A percentile compares a stretch with the other conserved stretches of the same genome.
These are phyloP conservation scores for Noccaea caerulescens DNA, from an alignment of 345 rosid genomes.

Conservation along the genomic window DNA sequence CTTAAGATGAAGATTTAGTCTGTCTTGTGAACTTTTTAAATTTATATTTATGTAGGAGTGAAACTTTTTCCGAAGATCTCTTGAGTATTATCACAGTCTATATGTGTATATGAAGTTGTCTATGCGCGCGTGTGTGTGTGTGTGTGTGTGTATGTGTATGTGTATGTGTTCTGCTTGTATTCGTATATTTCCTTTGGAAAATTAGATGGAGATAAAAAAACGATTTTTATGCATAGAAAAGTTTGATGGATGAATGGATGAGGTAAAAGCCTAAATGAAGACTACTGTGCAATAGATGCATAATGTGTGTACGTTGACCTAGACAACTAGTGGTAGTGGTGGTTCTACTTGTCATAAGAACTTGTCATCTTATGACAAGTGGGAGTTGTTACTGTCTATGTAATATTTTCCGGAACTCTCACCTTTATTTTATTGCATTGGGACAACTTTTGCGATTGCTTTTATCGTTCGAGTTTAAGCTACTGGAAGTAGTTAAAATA, in stretches of 20 bases:
- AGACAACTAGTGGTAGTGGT: constrained; percentile 27
- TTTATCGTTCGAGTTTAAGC: not conserved
- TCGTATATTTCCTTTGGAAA: constrained; percentile 9
- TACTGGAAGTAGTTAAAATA: not conserved
- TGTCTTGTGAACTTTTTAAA: not conserved
- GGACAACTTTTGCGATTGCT: not conserved
- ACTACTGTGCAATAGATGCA: not conserved
- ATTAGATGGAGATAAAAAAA: not conserved
- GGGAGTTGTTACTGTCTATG: constrained; percentile 32
- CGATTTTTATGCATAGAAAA: constrained; percentile 2
- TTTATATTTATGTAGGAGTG: not conserved
- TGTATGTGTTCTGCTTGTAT: not conserved
- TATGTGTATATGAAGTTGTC: constrained; percentile 15
- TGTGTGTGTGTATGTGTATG: not conserved
- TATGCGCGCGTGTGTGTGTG: not conserved
- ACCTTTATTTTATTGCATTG: not conserved
- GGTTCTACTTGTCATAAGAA: constrained; percentile 30
- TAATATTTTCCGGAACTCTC: constrained; percentile 19
- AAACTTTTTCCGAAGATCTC: constrained; percentile 9
- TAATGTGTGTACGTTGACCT: constrained; percentile 28
- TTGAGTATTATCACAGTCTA: constrained; percentile 1
- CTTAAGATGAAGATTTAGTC: constrained; percentile 2
- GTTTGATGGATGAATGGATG: constrained; percentile 13
- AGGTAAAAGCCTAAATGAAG: not conserved
- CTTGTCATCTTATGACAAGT: constrained; percentile 43